Evolutionary conservation across 768 basidiomycete genomes (phyloP).

Genomic region (Cubamyces lactineus): DNA sequence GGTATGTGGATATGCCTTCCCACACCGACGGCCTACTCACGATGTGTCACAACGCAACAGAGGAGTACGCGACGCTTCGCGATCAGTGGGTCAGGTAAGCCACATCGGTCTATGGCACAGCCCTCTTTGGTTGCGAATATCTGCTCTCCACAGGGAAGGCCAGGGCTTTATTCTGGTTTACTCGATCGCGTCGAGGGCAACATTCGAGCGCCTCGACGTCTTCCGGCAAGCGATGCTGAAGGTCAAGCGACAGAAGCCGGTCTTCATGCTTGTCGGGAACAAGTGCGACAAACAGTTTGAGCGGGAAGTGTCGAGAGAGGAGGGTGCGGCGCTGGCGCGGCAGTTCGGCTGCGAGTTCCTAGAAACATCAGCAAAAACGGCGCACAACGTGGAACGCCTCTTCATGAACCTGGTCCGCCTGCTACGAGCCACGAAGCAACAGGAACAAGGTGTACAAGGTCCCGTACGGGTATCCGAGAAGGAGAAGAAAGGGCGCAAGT

Average conservation of each 20-base stretch:
- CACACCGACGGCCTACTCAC: conserved; percentile 23
- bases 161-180: conserved; percentile 98
- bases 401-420: conserved; percentile 88
- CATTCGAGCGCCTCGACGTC: conserved; percentile 87
- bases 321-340: conserved; percentile 80
- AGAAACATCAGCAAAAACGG: conserved; percentile 96
- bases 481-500: conserved; percentile 55
- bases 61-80: conserved; percentile 95
- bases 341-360: conserved; percentile 91
- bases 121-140: conserved; percentile 14
- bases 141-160: conserved; percentile 73
- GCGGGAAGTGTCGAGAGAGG: conserved; percentile 89
- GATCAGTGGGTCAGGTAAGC: conserved; percentile 98
- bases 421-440: conserved; percentile 68
- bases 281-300: conserved; percentile 93
- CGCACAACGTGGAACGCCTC: conserved; percentile 87
- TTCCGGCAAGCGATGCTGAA: conserved; percentile 90
- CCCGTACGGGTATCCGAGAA: conserved; percentile 36
- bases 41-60: conserved; percentile 44
- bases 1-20: conserved; percentile 53
- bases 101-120: conserved; percentile 12
- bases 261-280: conserved; percentile 96
- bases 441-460: conserved; percentile 46
- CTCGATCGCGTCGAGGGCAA: conserved; percentile 92
- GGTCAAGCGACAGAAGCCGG: conserved; percentile 82